Conservation (phyloP, 192 early-diverging fungal genomes). For the Coemansia sp. region DNA sequence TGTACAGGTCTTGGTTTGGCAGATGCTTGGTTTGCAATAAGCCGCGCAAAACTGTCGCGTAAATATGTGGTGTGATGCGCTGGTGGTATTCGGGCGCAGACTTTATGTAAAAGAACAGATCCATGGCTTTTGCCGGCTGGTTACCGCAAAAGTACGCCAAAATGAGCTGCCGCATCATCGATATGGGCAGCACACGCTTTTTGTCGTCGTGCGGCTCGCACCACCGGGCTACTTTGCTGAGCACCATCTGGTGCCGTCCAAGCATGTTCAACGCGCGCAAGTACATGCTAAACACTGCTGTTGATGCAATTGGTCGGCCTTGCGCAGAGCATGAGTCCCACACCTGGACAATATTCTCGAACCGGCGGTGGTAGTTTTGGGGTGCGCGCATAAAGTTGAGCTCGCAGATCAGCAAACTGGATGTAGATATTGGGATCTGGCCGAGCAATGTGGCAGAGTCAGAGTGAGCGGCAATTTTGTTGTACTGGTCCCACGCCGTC, state of each 20-base stretch:
- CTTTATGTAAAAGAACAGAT: conserved; percentile 12
- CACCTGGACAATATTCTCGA: conserved; percentile 29
- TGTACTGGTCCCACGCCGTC: conserved; percentile 40
- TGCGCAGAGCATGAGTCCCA: conserved; percentile 15
- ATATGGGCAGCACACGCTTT: not conserved
- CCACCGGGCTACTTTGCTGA: conserved; percentile 14
- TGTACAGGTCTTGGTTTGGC: conserved; percentile 5
- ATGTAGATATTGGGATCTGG: conserved; percentile 19
- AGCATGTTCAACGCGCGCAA: conserved; percentile 46
- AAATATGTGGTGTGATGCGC: conserved; percentile 30
- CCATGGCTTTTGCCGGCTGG: conserved; percentile 28
- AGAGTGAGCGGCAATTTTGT: conserved; percentile 17
- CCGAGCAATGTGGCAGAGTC: conserved; percentile 12
- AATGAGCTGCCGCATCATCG: conserved; percentile 32
- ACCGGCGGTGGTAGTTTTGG: conserved; percentile 16
- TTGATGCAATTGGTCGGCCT: conserved; percentile 15
- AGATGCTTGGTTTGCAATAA: conserved; percentile 9
- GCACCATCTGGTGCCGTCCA: conserved; percentile 15
- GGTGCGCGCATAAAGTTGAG: conserved; percentile 26
- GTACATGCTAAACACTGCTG: conserved; percentile 28
- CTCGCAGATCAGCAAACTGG: conserved; percentile 30
- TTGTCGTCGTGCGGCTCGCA: not conserved
- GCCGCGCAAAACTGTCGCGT: conserved; percentile 19
- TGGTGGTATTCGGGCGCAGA: not conserved
- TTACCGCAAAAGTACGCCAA: conserved; percentile 33